phyloP scores from a whole-genome alignment of 2,329 filamentous ascomycete species.

The Diaporthe sp. region DNA sequence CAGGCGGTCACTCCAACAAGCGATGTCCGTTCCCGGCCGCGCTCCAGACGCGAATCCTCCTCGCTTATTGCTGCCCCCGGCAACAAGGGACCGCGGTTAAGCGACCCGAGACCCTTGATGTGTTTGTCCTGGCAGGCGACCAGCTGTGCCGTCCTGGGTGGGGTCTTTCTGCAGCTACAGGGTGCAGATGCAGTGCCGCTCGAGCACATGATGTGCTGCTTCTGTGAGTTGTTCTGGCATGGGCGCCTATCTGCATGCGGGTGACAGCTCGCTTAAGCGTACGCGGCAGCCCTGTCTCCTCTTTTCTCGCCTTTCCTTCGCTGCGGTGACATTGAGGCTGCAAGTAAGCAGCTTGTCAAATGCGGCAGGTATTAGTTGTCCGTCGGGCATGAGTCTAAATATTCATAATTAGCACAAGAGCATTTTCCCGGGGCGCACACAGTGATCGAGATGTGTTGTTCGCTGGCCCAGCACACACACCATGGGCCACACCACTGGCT shows the following conservation, averaged over 20 bases:
- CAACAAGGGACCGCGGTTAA: neutral
- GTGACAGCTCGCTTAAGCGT: slow-evolving; percentile 20
- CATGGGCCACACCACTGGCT: neutral
- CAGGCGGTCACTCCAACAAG: neutral
- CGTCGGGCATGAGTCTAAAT: no score
- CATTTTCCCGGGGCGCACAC: neutral
- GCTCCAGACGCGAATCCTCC: neutral
- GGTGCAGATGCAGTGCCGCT: slow-evolving; percentile 13
- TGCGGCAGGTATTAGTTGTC: neutral
- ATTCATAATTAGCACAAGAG: neutral
- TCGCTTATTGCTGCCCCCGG: neutral
- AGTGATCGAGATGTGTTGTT: neutral
- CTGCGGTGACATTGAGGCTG: no score
- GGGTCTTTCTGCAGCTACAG: neutral
- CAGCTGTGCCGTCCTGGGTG: neutral
- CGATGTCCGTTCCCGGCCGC: neutral
- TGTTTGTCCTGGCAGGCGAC: neutral
- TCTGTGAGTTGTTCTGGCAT: neutral
- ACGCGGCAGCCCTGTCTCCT: no score
- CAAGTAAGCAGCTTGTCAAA: neutral
- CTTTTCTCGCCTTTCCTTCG: neutral
- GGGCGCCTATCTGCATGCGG: neutral
- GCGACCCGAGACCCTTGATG: neutral
- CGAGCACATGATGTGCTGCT: slow-evolving; percentile 6
- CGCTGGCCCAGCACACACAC: neutral